phyloP scores from a whole-genome alignment of 345 rosid genomes.

The Lumnitzera littorea region DNA sequence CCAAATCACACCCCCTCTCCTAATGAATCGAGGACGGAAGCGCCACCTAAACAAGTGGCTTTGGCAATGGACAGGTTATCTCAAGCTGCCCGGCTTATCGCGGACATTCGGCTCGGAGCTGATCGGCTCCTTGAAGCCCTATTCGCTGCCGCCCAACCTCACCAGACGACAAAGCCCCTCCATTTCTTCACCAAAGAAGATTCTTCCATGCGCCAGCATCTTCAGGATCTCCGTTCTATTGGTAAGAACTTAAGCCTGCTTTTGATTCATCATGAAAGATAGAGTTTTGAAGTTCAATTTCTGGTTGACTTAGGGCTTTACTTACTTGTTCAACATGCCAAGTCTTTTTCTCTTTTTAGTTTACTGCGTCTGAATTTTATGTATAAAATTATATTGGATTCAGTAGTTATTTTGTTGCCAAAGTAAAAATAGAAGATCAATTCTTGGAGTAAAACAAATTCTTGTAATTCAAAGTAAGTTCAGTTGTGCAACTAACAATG shows the following conservation, averaged over 20 bases:
- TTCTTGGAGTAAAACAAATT: no score
- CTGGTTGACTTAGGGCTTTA: constrained; percentile 3
- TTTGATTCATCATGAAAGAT: not conserved
- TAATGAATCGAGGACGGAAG: constrained; percentile 34
- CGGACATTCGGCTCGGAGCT: constrained; percentile 80
- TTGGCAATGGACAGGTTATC: constrained; percentile 84
- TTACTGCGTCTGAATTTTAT: not conserved
- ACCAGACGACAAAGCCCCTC: constrained; percentile 50
- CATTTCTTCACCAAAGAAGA: constrained; percentile 66
- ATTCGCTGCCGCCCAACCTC: constrained; percentile 61
- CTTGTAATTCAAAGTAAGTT: no score
- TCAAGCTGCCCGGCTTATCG: constrained; percentile 81
- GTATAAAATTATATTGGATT: not conserved
- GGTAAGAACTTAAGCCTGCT: constrained; percentile 24
- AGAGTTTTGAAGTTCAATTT: not conserved
- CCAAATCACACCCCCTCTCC: constrained; percentile 16
- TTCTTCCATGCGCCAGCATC: constrained; percentile 76
- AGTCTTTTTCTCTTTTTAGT: not conserved
- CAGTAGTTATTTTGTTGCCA: no score
- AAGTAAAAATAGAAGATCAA: no score
- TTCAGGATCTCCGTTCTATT: constrained; percentile 65
- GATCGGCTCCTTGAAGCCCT: constrained; percentile 92
- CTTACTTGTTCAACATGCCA: not conserved
- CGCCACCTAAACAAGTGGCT: constrained; percentile 96
- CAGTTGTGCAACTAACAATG: no score